Evolutionary conservation across 768 basidiomycete species (phyloP), one percentile per base, ranked within the genome.

Genomic region (Kwoniella mangroviensis): DNA sequence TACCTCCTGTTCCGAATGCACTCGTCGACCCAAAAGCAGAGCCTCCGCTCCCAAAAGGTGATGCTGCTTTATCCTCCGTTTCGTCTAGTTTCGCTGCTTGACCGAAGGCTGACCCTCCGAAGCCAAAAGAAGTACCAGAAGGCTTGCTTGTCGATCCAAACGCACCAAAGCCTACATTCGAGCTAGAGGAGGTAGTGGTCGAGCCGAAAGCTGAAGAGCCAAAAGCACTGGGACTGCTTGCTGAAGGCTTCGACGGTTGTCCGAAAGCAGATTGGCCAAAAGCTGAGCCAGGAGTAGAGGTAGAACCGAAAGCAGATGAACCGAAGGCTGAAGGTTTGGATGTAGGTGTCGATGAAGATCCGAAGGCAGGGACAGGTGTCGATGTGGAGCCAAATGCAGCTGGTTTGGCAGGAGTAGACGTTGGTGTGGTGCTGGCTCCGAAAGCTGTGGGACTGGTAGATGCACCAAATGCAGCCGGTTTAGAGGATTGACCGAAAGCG

Each of bases 151-250:
- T 64, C 15, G 62, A 43, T 21, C 70, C 65, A 22, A 72, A 72
- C 1, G 43, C 70, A 15, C 51, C 55, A 43, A 57, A 56, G 19
- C 73, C 73, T 34, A 19, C 45, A 34, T 41, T 54, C 45, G 67
- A 52, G 28, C 12, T 53, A 17, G 61, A 40, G 12, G 62, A 15
- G 45, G 56, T 13, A 28, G 70, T 41, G 15, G 56, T 58, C 7
- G 67, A 63, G 19, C 83, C 85, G 82, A 86, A 69, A 75, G 83
- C 80, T 49, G 83, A 79, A 19, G 57, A 6, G 12, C 56, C 55
- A 49, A 63, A 62, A 54, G 70, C 75, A 3, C 67, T 52, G 7
- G 58, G 65, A 24, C 53, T 55, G n/a, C 60, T 52, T 15, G 45
- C 75, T 1, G 74, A 45, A 41, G 58, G 69, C 28, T 60, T 67